phyloP scores from a whole-genome alignment of 2,329 filamentous ascomycete genomes.

The Ceratocystis albifundus region DNA sequence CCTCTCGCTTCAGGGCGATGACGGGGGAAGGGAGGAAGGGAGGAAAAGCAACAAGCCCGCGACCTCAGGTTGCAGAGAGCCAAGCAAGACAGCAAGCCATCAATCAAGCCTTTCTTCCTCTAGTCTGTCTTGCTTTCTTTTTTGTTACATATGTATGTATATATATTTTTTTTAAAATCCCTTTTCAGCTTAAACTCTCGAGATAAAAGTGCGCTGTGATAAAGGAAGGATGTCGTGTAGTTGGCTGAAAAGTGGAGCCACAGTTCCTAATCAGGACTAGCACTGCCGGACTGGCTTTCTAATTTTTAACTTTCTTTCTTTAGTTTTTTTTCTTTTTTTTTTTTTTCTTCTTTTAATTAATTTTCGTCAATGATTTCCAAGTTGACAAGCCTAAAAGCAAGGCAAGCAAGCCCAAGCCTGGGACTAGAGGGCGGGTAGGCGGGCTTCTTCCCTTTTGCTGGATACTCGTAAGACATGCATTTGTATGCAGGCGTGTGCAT shows the following conservation, averaged over 20 bases:
- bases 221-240: not conserved
- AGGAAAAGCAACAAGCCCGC: not conserved
- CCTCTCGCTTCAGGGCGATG: constrained; percentile 2
- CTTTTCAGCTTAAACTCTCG: not conserved
- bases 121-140: not conserved
- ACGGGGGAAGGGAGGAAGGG: no score
- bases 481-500: not conserved
- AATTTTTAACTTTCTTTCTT: no score
- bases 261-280: not conserved
- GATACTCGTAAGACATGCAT: not conserved
- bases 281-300: constrained; percentile 2
- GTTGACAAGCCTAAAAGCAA: not conserved
- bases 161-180: no score
- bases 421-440: not conserved
- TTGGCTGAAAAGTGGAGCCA: not conserved
- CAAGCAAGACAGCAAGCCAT: not conserved
- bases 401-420: not conserved
- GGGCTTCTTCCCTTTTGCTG: not conserved
- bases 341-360: no score
- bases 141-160: no score
- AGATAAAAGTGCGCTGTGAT: not conserved
- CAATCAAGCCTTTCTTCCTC: not conserved
- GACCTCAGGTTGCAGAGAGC: not conserved
- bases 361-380: not conserved
- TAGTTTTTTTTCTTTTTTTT: no score